phyloP scores from a whole-genome alignment of 2,329 filamentous ascomycete genomes.

The Apiospora hydei region DNA sequence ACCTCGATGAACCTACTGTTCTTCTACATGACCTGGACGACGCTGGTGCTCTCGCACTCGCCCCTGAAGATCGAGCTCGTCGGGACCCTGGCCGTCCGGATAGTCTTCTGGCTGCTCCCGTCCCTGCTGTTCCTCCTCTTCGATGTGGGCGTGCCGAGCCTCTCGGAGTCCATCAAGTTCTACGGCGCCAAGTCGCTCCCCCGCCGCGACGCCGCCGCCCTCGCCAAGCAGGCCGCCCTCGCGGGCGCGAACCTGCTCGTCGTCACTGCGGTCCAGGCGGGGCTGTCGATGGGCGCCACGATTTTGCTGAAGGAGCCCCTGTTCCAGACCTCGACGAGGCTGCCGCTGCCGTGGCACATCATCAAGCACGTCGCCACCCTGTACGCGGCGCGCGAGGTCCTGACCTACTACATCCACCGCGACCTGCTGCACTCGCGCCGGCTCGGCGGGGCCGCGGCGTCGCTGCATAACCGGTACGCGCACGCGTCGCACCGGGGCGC shows the following conservation, averaged over 20 bases:
- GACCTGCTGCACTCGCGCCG: constrained; percentile 66
- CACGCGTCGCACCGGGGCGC: constrained; percentile 60
- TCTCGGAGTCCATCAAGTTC: constrained; percentile 73
- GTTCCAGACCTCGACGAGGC: constrained; percentile 56
- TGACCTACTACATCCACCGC: constrained; percentile 80
- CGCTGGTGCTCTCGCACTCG: constrained; percentile 78
- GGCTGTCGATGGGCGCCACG: constrained; percentile 47
- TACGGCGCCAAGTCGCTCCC: constrained; percentile 62
- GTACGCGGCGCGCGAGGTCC: constrained; percentile 57
- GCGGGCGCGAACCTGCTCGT: constrained; percentile 55
- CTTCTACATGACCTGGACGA: constrained; percentile 91
- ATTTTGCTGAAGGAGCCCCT: constrained; percentile 47
- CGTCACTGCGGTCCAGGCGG: constrained; percentile 52
- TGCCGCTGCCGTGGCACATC: constrained; percentile 62
- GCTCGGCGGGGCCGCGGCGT: constrained; percentile 43
- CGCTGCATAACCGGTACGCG: constrained; percentile 52
- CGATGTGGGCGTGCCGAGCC: constrained; percentile 73
- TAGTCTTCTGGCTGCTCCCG: constrained; percentile 76
- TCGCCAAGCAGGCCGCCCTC: constrained; percentile 49
- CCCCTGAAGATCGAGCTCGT: constrained; percentile 78
- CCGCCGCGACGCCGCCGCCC: constrained; percentile 46
- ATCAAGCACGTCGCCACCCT: constrained; percentile 56
- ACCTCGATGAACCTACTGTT: constrained; percentile 86
- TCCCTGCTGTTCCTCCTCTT: constrained; percentile 76
- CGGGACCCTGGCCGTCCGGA: constrained; percentile 71